phyloP scores from a whole-genome alignment of 768 basidiomycete genomes.

The Kwoniella botswanensis region DNA sequence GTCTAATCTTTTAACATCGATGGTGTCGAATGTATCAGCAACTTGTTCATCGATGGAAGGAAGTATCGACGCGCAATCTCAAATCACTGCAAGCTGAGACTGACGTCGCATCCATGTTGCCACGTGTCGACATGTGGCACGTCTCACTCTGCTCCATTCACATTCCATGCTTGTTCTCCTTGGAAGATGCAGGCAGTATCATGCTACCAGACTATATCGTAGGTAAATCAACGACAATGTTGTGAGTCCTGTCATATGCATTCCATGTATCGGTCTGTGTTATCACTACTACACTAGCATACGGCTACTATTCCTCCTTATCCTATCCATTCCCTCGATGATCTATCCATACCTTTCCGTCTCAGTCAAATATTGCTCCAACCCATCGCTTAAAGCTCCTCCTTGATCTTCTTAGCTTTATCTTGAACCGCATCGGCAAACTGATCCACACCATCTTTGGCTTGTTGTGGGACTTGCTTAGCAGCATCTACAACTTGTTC shows the following conservation, averaged over 20 bases:
- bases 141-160: no score
- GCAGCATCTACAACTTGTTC: slow-evolving; percentile 51
- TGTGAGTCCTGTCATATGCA: neutral
- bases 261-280: neutral
- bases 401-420: slow-evolving; percentile 38
- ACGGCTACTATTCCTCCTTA: neutral
- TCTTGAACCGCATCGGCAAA: slow-evolving; percentile 38
- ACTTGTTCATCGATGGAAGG: neutral
- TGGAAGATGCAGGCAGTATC: no score
- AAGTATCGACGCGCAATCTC: slow-evolving; percentile 33
- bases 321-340: neutral
- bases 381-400: slow-evolving; percentile 32
- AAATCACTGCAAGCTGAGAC: neutral
- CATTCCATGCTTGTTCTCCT: no score
- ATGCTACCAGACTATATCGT: no score
- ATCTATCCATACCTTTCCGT: neutral
- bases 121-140: slow-evolving; percentile 25
- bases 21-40: neutral
- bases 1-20: neutral
- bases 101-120: neutral
- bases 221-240: no score
- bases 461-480: slow-evolving; percentile 59
- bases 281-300: neutral
- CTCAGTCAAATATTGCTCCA: neutral
- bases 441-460: slow-evolving; percentile 43